These are phyloP conservation scores for Sordariomycetes sp. DNA, from an alignment of 2,329 filamentous ascomycete species.

Conservation along the genomic window DNA sequence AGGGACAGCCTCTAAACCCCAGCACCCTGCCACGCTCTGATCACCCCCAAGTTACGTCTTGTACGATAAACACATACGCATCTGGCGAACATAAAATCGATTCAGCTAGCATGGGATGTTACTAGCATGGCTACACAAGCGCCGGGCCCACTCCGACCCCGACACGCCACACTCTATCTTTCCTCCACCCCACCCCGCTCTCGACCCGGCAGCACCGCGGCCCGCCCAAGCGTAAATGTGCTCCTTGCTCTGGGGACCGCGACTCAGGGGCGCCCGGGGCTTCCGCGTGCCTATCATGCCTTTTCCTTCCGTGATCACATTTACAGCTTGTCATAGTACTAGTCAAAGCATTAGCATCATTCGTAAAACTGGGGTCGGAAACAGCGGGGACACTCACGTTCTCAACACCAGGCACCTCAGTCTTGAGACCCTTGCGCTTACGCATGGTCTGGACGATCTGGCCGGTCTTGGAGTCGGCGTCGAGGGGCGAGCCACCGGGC, in stretches of 20 bases:
- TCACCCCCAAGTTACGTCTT: background rate
- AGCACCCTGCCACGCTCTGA: too few species aligned
- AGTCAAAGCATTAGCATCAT: conserved; percentile 12
- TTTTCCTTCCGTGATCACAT: background rate
- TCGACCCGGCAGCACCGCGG: background rate
- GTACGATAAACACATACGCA: background rate
- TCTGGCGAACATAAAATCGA: background rate
- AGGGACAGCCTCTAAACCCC: background rate
- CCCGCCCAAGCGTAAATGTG: background rate
- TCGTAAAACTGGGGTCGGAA: conserved; percentile 4
- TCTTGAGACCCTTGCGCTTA: conserved; percentile 99
- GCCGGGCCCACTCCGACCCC: background rate
- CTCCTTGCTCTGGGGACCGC: background rate
- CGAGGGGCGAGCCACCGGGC: conserved; percentile 85
- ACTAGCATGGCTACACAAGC: background rate
- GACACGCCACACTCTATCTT: background rate
- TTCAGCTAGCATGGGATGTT: background rate
- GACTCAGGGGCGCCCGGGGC: background rate
- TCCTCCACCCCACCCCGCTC: background rate
- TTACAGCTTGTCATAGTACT: conserved; percentile 99
- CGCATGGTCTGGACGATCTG: conserved; percentile 79
- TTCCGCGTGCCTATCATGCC: background rate
- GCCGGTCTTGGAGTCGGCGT: conserved; percentile 72
- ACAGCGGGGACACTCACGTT: conserved; percentile 57
- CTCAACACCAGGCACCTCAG: conserved; percentile 81